Percentiles rank a stretch among this genome's conserved stretches.
Conservation (phyloP, 176 grass and related monocot genomes). For the Aegilops tauschii region DNA sequence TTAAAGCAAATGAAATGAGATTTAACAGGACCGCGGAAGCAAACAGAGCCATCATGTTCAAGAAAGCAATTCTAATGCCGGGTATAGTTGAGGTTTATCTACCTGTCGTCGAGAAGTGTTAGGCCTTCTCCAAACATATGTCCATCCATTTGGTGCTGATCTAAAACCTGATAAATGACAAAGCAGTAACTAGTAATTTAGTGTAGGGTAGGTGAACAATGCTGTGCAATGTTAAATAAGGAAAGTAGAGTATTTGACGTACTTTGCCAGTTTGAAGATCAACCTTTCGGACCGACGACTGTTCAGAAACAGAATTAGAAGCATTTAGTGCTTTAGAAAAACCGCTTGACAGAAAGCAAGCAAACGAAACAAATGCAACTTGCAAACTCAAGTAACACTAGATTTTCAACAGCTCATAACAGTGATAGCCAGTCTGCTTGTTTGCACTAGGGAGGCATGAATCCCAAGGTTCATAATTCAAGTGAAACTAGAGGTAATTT, state of each 20-base stretch:
- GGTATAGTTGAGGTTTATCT: slow-evolving; percentile 14
- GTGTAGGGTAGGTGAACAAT: not conserved
- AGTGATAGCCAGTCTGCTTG: not conserved
- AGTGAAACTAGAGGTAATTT: not conserved
- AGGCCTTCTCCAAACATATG: slow-evolving; percentile 85
- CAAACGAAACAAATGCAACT: not conserved
- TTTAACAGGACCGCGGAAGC: not conserved
- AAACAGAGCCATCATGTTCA: not conserved
- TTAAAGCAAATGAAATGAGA: not conserved
- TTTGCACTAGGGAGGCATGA: not conserved
- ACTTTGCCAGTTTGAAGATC: slow-evolving; percentile 44
- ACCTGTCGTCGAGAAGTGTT: slow-evolving; percentile 77
- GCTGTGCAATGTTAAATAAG: not conserved
- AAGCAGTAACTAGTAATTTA: not conserved
- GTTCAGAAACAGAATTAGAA: slow-evolving; percentile 28
- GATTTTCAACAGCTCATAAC: too few species aligned
- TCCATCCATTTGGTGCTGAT: slow-evolving; percentile 60
- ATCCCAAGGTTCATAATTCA: not conserved
- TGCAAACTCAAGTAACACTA: not conserved
- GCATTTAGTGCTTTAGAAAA: not conserved
- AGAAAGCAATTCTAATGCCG: not conserved
- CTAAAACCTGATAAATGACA: slow-evolving; percentile 47
- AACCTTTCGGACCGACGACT: slow-evolving; percentile 78
- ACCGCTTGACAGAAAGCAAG: not conserved
- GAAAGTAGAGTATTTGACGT: not conserved